phyloP scores from a whole-genome alignment of 768 basidiomycete genomes.

The Leccinum disarticulatum region DNA sequence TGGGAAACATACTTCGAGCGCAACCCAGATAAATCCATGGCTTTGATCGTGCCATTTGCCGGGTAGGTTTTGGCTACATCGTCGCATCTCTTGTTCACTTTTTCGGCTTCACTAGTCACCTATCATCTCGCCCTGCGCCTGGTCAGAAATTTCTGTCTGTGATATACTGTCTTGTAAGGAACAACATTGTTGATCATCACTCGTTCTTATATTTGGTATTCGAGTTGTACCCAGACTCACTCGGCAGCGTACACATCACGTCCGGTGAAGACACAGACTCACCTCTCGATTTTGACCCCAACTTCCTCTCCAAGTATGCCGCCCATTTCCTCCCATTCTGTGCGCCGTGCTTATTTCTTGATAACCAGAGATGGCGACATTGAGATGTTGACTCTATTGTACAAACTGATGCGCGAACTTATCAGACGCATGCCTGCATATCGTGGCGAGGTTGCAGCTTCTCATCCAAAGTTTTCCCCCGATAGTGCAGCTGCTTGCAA shows the following conservation, averaged over 20 bases:
- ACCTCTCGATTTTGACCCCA: constrained; percentile 45
- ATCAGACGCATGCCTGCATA: no score
- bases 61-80: constrained; percentile 33
- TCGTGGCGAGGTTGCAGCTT: no score
- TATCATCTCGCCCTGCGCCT: constrained; percentile 14
- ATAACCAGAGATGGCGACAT: constrained; percentile 36
- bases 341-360: background rate
- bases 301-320: constrained; percentile 43
- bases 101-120: constrained; percentile 21
- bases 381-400: constrained; percentile 46
- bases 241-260: constrained; percentile 49
- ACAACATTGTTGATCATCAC: background rate
- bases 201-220: background rate
- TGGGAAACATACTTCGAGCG: constrained; percentile 51
- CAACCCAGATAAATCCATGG: constrained; percentile 54
- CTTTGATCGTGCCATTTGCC: constrained; percentile 40
- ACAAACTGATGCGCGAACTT: constrained; percentile 54
- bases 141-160: constrained; percentile 30
- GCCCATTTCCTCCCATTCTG: background rate
- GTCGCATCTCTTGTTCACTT: background rate
- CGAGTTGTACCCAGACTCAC: constrained; percentile 45
- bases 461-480: no score
- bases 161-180: constrained; percentile 36
- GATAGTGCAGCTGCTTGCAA: no score
- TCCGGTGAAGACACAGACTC: constrained; percentile 42